Evolutionary conservation across 1,284 basidiomycete species (phyloP).

Genomic region (Cryptococcus sp.): DNA sequence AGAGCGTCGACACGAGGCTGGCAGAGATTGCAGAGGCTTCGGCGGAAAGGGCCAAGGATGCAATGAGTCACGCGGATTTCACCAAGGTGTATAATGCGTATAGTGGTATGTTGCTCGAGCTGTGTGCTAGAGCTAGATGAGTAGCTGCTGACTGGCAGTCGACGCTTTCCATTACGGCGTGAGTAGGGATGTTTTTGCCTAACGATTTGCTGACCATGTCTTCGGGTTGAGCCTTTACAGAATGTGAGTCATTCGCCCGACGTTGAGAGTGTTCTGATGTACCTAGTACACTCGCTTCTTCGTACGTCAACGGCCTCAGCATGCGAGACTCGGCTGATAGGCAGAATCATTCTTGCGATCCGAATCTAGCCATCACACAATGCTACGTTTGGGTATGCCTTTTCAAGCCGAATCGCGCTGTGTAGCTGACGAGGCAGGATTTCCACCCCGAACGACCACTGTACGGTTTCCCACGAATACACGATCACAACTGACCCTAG

Average conservation of each 20-base stretch:
- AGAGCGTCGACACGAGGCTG: constrained; percentile 31
- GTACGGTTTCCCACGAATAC: constrained; percentile 38
- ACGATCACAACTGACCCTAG: constrained; percentile 10
- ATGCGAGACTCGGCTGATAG: constrained; percentile 4
- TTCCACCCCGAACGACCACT: constrained; percentile 50
- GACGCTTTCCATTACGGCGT: constrained; percentile 85
- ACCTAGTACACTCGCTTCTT: constrained; percentile 41
- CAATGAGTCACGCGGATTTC: constrained; percentile 38
- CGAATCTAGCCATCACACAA: constrained; percentile 67
- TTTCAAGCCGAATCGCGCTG: neutral
- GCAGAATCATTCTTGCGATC: constrained; percentile 84
- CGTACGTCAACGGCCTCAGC: constrained; percentile 12
- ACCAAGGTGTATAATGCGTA: constrained; percentile 34
- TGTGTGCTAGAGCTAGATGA: neutral
- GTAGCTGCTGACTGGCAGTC: constrained; percentile 48
- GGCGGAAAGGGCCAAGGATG: constrained; percentile 14
- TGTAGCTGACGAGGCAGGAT: constrained; percentile 25
- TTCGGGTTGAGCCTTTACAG: no score
- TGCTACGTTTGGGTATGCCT: constrained; percentile 53
- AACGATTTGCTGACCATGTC: neutral
- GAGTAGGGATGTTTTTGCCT: constrained; percentile 41
- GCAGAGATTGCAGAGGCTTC: constrained; percentile 27
- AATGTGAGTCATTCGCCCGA: constrained; percentile 56
- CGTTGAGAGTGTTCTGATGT: constrained; percentile 54
- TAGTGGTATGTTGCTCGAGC: constrained; percentile 26